phyloP scores from a whole-genome alignment of 345 rosid species.

The Lepidium sativum region DNA sequence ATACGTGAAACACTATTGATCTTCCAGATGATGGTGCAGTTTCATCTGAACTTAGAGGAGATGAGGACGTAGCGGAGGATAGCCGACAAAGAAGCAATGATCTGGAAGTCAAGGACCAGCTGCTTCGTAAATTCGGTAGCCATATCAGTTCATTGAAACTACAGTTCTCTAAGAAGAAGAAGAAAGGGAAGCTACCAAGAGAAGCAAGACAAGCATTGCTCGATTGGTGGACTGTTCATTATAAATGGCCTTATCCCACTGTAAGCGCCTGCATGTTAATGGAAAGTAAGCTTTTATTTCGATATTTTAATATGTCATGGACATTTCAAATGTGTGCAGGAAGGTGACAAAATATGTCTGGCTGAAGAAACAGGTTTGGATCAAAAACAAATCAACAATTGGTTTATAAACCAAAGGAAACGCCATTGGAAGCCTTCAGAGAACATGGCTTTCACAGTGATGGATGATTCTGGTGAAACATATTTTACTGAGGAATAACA shows the following conservation, averaged over 20 bases:
- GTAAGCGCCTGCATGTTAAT: slow-evolving; percentile 24
- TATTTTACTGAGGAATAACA: slow-evolving; percentile 48
- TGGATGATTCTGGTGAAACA: slow-evolving; percentile 52
- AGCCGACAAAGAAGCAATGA: slow-evolving; percentile 47
- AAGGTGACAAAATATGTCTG: slow-evolving; percentile 55
- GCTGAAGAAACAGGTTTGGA: slow-evolving; percentile 76
- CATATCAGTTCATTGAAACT: slow-evolving; percentile 64
- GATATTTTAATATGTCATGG: background rate
- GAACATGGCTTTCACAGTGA: slow-evolving; percentile 52
- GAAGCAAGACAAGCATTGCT: slow-evolving; percentile 71
- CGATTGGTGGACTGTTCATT: slow-evolving; percentile 71
- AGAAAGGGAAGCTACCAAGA: slow-evolving; percentile 77
- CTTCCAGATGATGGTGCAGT: slow-evolving; percentile 40
- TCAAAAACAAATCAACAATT: too few species aligned
- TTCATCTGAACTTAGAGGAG: too few species aligned
- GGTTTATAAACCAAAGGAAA: too few species aligned
- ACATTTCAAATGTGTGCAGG: slow-evolving; percentile 32
- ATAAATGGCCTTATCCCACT: slow-evolving; percentile 87
- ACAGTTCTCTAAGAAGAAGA: slow-evolving; percentile 74
- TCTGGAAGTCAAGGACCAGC: slow-evolving; percentile 54
- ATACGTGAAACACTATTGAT: background rate
- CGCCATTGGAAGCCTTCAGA: slow-evolving; percentile 87
- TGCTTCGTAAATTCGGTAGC: slow-evolving; percentile 58
- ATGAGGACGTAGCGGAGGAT: slow-evolving; percentile 39
- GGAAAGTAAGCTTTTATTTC: background rate